Conservation (phyloP, 139 green algal genomes). For the Zygnema circumcarinatum region DNA sequence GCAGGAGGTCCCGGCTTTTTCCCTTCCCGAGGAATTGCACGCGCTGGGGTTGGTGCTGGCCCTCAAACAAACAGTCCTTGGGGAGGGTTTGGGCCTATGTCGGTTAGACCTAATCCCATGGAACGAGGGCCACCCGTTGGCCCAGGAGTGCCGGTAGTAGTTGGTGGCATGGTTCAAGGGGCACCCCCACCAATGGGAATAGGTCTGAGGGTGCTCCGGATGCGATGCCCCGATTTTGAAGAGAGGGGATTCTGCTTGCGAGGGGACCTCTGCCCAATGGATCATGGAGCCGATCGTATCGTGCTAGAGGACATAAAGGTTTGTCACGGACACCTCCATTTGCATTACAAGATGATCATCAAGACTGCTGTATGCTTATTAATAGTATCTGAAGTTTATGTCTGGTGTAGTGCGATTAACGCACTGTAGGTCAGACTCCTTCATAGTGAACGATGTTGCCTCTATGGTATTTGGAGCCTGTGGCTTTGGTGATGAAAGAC, state of each 20-base stretch:
- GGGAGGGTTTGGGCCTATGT: background rate
- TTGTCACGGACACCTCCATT: too few relatives aligned
- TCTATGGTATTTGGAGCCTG: too few relatives aligned
- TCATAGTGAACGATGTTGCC: too few relatives aligned
- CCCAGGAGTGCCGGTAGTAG: background rate
- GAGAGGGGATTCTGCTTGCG: constrained; percentile 58
- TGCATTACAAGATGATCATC: background rate
- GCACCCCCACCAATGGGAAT: background rate
- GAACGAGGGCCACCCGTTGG: background rate
- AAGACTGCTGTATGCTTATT: background rate
- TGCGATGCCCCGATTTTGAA: constrained; percentile 55
- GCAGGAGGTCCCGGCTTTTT: background rate
- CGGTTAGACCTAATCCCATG: background rate
- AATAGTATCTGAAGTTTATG: background rate
- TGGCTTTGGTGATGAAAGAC: too few relatives aligned
- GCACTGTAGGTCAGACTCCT: too few relatives aligned
- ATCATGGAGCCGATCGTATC: constrained; percentile 51
- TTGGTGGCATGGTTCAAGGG: background rate
- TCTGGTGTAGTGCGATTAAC: too few relatives aligned
- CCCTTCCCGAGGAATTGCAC: background rate
- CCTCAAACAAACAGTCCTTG: background rate
- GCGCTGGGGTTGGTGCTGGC: background rate
- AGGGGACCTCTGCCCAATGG: constrained; percentile 55
- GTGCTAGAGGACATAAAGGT: constrained; percentile 58
- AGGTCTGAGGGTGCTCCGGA: background rate